Base-by-base conservation (phyloP, 164 flowering plant genomes). In the Liriodendron chinense region DNA sequence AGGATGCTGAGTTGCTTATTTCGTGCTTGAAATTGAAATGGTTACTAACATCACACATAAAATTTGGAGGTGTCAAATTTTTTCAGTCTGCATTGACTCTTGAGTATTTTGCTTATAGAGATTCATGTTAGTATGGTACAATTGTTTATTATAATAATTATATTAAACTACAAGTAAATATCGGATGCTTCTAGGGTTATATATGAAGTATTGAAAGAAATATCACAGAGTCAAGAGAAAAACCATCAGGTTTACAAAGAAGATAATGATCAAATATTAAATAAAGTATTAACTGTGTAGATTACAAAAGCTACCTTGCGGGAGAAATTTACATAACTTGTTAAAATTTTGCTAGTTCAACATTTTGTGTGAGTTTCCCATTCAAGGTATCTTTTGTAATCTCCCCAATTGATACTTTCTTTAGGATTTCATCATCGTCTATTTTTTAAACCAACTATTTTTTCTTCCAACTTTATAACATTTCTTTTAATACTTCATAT, bases 311-410 rank as follows among this genome's bases (percentile, higher is more conserved):
- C n/a, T n/a, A n/a, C 84, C 8, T 75, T 94, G 53, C 83, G 56
- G 59, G 97, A 94, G 78, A 89, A 89, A 84, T 97, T 94, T 56
- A 85, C 89, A 67, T 86, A 90, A 68, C 94, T 92, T 80, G 98
- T 95, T 76, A 94, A 92, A 78, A 65, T 16, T n/a, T 69, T 75
- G 93, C 98, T 94, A 93, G 88, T 78, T 92, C 96, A 76, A 95
- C 98, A 80, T 93, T 93, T 68, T 90, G 87, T 67, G 89, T 85
- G 53, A 94, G 97, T 84, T 89, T 89, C 78, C 92, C 97, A 53
- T 49, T 83, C 53, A 94, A 75, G 8, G 84, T n/a, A n/a, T n/a
- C 89, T 83, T 85, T 82, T 50, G 96, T 92, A 66, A 96, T 82
- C 72, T 80, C 59, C 47, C 77, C 75, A 72, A 73, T 79, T 25